phyloP scores from a whole-genome alignment of 2,329 filamentous ascomycete genomes.

The Talaromyces sp. region DNA sequence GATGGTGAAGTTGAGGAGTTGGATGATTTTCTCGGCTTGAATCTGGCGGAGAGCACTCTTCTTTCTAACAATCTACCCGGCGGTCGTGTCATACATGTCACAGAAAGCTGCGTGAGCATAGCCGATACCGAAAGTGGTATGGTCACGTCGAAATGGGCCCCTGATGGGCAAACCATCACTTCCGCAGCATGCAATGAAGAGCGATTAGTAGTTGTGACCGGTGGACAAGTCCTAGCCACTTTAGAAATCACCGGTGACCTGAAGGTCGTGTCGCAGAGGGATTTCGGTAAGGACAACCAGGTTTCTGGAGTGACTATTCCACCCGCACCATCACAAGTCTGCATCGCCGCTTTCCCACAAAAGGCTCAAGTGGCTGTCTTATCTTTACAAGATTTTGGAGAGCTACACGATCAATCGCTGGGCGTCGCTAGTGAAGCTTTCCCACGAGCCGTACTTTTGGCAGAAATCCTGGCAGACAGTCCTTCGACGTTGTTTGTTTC shows the following conservation, averaged over 20 bases:
- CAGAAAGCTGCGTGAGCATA: constrained; percentile 59
- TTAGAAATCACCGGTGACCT: constrained; percentile 62
- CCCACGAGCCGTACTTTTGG: constrained; percentile 75
- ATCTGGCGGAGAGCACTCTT: constrained; percentile 67
- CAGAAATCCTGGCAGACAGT: constrained; percentile 65
- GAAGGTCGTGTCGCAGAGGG: constrained; percentile 55
- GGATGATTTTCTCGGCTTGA: constrained; percentile 67
- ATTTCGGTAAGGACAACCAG: constrained; percentile 65
- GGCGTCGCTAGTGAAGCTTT: constrained; percentile 68
- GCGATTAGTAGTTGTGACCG: constrained; percentile 68
- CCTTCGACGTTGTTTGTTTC: constrained; percentile 78
- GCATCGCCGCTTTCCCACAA: constrained; percentile 83
- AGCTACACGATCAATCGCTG: constrained; percentile 62
- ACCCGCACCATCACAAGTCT: constrained; percentile 58
- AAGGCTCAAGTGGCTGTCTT: constrained; percentile 75
- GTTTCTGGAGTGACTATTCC: constrained; percentile 81
- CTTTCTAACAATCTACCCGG: constrained; percentile 62
- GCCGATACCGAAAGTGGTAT: constrained; percentile 54
- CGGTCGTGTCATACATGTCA: constrained; percentile 71
- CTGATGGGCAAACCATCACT: constrained; percentile 60
- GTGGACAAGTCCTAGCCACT: constrained; percentile 68
- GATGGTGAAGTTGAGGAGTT: constrained; percentile 83
- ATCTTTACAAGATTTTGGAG: constrained; percentile 61
- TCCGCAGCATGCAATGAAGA: constrained; percentile 70
- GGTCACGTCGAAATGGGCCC: constrained; percentile 45